Conservation (phyloP, 805 yeast genomes). For the Candida sakaeoensis region DNA sequence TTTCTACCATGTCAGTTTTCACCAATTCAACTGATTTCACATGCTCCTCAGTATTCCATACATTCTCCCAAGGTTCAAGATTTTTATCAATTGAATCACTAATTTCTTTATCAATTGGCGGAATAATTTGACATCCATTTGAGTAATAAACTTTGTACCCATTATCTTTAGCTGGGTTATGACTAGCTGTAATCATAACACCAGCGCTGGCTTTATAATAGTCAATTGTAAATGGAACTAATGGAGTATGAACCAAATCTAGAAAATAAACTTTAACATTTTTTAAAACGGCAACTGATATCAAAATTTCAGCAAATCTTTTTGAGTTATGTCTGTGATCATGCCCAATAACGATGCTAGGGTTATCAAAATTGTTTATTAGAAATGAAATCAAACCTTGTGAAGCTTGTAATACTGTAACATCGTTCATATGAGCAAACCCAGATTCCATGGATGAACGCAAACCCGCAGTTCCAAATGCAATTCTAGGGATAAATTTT, state of each 20-base stretch:
- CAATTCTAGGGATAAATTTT: constrained; percentile 56
- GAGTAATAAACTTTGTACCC: constrained; percentile 93
- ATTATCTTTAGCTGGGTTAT: constrained; percentile 80
- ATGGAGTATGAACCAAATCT: constrained; percentile 71
- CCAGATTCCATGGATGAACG: constrained; percentile 90
- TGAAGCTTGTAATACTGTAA: constrained; percentile 86
- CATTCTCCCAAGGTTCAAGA: constrained; percentile 53
- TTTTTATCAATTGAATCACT: constrained; percentile 61
- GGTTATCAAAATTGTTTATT: constrained; percentile 15
- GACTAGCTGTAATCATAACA: constrained; percentile 90
- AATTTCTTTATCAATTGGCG: constrained; percentile 80
- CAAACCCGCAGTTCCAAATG: constrained; percentile 93
- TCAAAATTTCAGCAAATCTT: constrained; percentile 75
- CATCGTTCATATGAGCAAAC: constrained; percentile 80
- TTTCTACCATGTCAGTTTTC: constrained; percentile 38
- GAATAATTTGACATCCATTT: constrained; percentile 94
- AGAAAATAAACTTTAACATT: constrained; percentile 71
- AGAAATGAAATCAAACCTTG: constrained; percentile 68
- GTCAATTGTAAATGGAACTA: constrained; percentile 86
- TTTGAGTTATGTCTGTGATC: constrained; percentile 85
- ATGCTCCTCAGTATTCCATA: constrained; percentile 45
- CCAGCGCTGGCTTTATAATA: constrained; percentile 65
- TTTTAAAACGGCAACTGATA: constrained; percentile 61
- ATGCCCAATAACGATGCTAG: constrained; percentile 73
- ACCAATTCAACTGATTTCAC: constrained; percentile 30